Evolutionary conservation across 805 yeast genomes (phyloP).

Genomic region (Zygosaccharomyces rouxii): DNA sequence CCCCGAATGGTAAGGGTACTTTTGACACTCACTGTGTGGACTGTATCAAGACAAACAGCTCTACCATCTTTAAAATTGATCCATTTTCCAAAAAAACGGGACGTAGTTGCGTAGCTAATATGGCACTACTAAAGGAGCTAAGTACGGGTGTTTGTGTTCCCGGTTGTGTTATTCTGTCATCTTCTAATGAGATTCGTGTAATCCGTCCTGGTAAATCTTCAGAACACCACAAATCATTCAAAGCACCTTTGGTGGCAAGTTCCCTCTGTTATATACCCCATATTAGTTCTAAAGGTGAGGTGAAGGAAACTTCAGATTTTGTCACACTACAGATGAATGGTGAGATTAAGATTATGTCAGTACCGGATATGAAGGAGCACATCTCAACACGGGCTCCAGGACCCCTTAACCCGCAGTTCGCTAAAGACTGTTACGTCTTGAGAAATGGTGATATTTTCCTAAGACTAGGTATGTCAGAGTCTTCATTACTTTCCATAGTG

Average conservation of each 20-base stretch:
- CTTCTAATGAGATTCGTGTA: conserved; percentile 48
- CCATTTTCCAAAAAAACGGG: conserved; percentile 60
- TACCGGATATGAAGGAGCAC: conserved; percentile 62
- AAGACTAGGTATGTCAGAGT: conserved; percentile 52
- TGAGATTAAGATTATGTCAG: conserved; percentile 40
- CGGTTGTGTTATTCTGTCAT: conserved; percentile 54
- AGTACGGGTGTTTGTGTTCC: conserved; percentile 55
- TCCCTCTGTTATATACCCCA: conserved; percentile 47
- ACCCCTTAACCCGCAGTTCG: conserved; percentile 37
- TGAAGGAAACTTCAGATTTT: conserved; percentile 43
- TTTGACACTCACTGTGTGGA: conserved; percentile 52
- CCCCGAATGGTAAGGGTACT: conserved; percentile 57
- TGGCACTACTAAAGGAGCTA: conserved; percentile 50
- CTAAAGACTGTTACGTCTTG: conserved; percentile 41
- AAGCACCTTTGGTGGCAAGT: conserved; percentile 31
- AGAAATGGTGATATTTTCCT: conserved; percentile 53
- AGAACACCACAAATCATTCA: conserved; percentile 13
- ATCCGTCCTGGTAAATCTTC: conserved; percentile 15
- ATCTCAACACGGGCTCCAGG: conserved; percentile 44
- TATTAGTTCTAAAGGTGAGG: conserved; percentile 12
- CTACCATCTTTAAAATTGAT: conserved; percentile 50
- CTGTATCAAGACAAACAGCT: conserved; percentile 41
- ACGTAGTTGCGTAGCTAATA: conserved; percentile 56
- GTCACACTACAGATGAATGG: conserved; percentile 44
- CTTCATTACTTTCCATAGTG: conserved; percentile 38